These are phyloP conservation scores for Cylindrotheca fusiformis DNA, from an alignment of 108 stramenopile species.

Conservation along the genomic window DNA sequence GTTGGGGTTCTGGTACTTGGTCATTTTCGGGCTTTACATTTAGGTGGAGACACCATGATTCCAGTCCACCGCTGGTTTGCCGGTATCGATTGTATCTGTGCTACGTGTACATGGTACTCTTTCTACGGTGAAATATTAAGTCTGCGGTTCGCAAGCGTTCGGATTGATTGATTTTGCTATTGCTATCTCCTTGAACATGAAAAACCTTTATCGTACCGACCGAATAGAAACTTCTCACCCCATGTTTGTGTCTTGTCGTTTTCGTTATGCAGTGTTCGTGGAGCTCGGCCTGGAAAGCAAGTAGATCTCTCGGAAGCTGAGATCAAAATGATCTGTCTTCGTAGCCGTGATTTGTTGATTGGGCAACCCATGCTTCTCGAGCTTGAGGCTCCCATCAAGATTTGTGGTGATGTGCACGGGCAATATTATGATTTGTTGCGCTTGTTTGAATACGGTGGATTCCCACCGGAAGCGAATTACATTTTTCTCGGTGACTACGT, in stretches of 20 bases:
- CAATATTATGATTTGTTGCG: constrained; percentile 98
- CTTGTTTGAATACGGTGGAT: constrained; percentile 97
- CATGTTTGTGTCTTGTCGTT: constrained; percentile 2
- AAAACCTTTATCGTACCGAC: too few species aligned
- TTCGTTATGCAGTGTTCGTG: constrained; percentile 61
- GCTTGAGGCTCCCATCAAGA: constrained; percentile 97
- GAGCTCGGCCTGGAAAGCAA: constrained; percentile 87
- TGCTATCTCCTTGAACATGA: too few species aligned
- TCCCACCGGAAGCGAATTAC: constrained; percentile 97
- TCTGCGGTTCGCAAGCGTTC: too few species aligned
- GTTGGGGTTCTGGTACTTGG: too few species aligned
- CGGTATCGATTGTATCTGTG: too few species aligned
- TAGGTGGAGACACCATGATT: too few species aligned
- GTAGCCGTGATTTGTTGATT: constrained; percentile 90
- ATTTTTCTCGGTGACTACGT: constrained; percentile 99
- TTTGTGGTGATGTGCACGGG: constrained; percentile 96
- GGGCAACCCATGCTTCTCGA: constrained; percentile 98
- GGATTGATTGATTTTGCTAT: too few species aligned
- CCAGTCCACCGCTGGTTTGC: too few species aligned
- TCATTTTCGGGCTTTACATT: too few species aligned
- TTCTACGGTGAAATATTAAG: too few species aligned
- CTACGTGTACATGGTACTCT: not conserved
- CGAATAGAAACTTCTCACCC: too few species aligned
- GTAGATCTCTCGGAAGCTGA: constrained; percentile 89
- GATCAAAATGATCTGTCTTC: constrained; percentile 92